Evolutionary conservation across 1,284 basidiomycete species (phyloP), one percentile per base, ranked within the genome.

Genomic region (Puccinia hordei): DNA sequence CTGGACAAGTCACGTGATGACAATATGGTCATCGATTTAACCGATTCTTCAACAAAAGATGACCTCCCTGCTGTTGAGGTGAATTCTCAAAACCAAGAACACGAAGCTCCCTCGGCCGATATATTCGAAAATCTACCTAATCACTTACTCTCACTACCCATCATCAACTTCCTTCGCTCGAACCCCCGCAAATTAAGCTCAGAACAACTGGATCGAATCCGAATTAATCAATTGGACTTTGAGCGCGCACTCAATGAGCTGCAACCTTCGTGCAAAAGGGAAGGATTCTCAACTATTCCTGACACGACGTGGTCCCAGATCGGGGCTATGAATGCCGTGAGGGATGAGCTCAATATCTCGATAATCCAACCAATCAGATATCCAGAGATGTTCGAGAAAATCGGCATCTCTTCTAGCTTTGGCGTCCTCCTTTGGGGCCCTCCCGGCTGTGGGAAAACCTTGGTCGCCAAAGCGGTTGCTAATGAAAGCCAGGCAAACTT

Each of bases 401-500:
- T 98, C 1, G 96, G 95, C 15, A 93, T 97, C 82, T 90, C 91
- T 61, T 91, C 92, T 10, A 90, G 92, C 0, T 92, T 93, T 85
- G 96, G 96, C 2, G 96, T 98, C 0, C 87, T 98, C 27, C 87
- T 98, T n/a, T 99, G 95, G 96, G 96, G 96, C 22, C 96, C 96
- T 12, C 96, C 96, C 0, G 96, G 96, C 4, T 98, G 96, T 85
- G 95, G 96, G 13, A 98, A 98, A 87, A 99, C 96, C 0, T 85
- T 98, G 27, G 87, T 98, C 9, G 96, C 96, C 0, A 98, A 98
- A 86, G 96, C 96, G 0, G 95, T 98, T 1, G 96, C 96, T 12
- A 98, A 95, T 86, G 95, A 98, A 87, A 92, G 90, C 76, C 88
- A 90, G 81, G 96, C 95, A 33, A 98, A 96, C 86, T 98, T 98